phyloP scores from a whole-genome alignment of 2,329 filamentous ascomycete genomes.

The Nothopassalora personata region DNA sequence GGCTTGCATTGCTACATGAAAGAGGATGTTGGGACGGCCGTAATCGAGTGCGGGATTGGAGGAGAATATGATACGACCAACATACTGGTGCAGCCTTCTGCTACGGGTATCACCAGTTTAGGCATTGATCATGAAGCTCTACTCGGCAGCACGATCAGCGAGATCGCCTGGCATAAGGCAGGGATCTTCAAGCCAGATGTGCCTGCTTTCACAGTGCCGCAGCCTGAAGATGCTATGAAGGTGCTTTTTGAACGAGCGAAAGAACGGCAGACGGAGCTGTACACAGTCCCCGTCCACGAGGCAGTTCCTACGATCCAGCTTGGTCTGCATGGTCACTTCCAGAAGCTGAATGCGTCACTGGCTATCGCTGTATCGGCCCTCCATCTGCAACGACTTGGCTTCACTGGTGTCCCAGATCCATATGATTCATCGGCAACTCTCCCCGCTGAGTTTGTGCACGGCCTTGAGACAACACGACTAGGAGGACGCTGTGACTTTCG shows the following conservation, averaged over 20 bases:
- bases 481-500: constrained; percentile 74
- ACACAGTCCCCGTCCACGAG: constrained; percentile 47
- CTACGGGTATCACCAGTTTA: constrained; percentile 69
- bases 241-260: constrained; percentile 53
- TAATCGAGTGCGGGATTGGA: constrained; percentile 91
- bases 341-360: constrained; percentile 58
- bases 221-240: constrained; percentile 49
- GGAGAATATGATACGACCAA: constrained; percentile 94
- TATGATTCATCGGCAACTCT: constrained; percentile 42
- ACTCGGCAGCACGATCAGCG: constrained; percentile 70
- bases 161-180: constrained; percentile 89
- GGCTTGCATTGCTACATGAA: constrained; percentile 76
- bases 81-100: constrained; percentile 64
- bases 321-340: constrained; percentile 58
- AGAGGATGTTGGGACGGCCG: constrained; percentile 69
- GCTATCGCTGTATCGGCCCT: constrained; percentile 55
- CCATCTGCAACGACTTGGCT: constrained; percentile 49
- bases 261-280: constrained; percentile 45
- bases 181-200: constrained; percentile 72
- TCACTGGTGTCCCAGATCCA: constrained; percentile 38
- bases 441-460: constrained; percentile 57
- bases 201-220: constrained; percentile 58
- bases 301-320: constrained; percentile 47
- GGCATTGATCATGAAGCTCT: constrained; percentile 81
- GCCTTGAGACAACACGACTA: constrained; percentile 62